phyloP scores from a whole-genome alignment of 345 rosid genomes.

The Hirschfeldia incana region DNA sequence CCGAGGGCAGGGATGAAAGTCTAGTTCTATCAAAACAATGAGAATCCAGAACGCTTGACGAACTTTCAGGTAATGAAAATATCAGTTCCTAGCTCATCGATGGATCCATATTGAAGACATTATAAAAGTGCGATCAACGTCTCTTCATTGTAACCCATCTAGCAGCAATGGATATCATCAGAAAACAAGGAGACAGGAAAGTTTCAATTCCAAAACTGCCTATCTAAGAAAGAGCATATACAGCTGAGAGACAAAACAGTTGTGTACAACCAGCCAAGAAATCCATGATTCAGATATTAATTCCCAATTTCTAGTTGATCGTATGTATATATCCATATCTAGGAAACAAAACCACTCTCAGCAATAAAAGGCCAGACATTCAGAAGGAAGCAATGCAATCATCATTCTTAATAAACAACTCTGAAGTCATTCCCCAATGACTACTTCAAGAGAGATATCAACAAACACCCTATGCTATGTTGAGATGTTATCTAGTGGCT shows the following conservation, averaged over 20 bases:
- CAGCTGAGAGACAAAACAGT: conserved; percentile 85
- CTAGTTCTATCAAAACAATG: conserved; percentile 44
- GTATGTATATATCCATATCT: conserved; percentile 42
- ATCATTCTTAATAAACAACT: conserved; percentile 1
- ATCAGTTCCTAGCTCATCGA: too few species aligned
- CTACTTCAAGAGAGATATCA: background rate
- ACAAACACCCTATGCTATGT: background rate
- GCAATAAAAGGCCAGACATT: background rate
- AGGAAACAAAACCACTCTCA: conserved; percentile 51
- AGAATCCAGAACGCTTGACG: conserved; percentile 61
- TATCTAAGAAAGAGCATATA: conserved; percentile 76
- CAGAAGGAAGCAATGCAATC: background rate
- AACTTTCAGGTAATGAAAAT: conserved; percentile 46
- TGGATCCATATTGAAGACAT: conserved; percentile 25
- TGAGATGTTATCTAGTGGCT: background rate
- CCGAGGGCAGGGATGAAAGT: conserved; percentile 27
- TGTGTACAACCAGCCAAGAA: conserved; percentile 79
- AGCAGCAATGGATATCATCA: conserved; percentile 72
- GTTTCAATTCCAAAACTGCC: conserved; percentile 61
- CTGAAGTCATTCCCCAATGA: background rate
- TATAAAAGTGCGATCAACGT: conserved; percentile 69
- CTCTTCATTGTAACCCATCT: conserved; percentile 74
- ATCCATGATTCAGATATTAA: conserved; percentile 88
- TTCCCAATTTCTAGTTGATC: conserved; percentile 66
- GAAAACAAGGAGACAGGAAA: conserved; percentile 54